Conservation (phyloP, 2,329 filamentous ascomycete genomes). For the Acephala macrosclerotiorum region DNA sequence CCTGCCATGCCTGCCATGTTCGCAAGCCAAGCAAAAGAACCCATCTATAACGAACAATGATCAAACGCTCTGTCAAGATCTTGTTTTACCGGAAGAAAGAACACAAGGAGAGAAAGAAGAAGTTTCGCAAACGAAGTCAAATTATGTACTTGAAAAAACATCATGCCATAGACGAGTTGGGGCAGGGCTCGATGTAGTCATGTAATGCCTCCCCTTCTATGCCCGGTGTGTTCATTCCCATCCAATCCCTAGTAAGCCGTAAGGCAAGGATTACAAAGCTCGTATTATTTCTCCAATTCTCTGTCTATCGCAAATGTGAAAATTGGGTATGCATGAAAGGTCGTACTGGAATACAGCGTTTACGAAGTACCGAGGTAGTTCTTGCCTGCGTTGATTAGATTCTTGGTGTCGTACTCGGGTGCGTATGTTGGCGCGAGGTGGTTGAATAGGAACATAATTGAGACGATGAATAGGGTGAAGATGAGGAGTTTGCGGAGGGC, state of each 20-base stretch:
- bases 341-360: neutral
- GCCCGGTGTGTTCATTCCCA: neutral
- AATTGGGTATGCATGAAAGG: neutral
- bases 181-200: neutral
- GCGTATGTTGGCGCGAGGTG: conserved; percentile 69
- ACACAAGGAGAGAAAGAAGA: conserved; percentile 2
- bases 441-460: conserved; percentile 75
- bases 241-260: conserved; percentile 5
- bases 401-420: conserved; percentile 58
- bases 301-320: conserved; percentile 11
- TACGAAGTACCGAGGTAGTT: conserved; percentile 34
- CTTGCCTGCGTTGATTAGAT: conserved; percentile 41
- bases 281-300: conserved; percentile 1
- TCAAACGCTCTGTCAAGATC: neutral
- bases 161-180: conserved; percentile 4
- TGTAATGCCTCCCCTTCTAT: conserved; percentile 3
- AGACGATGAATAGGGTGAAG: conserved; percentile 66
- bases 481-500: conserved; percentile 80
- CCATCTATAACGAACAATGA: neutral
- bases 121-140: neutral
- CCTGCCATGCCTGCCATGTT: neutral
- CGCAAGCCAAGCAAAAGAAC: neutral
- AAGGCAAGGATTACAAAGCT: conserved; percentile 7
- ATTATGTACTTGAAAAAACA: conserved; percentile 10
- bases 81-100: neutral